Conservation (phyloP, 1,284 basidiomycete species). For the Irpex sp. region DNA sequence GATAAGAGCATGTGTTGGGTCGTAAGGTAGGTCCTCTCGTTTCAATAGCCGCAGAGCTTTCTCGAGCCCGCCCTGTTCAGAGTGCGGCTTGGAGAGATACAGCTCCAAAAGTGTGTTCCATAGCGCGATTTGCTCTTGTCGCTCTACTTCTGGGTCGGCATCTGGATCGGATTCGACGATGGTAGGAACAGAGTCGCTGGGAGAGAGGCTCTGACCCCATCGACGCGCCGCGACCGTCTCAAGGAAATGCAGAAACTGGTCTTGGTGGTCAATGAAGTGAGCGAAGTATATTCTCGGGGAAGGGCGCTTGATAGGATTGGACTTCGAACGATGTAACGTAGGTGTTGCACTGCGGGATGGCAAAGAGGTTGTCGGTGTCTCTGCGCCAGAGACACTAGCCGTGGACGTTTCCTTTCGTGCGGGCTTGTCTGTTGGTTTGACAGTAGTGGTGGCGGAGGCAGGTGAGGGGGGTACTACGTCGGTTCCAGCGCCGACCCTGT, state of each 20-base stretch:
- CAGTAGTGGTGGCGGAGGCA: conserved; percentile 49
- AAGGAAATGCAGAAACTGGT: conserved; percentile 83
- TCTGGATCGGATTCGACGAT: conserved; percentile 22
- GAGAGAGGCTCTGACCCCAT: conserved; percentile 77
- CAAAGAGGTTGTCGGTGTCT: conserved; percentile 28
- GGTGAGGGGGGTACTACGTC: conserved; percentile 37
- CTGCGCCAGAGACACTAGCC: conserved; percentile 27
- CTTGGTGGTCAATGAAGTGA: conserved; percentile 89
- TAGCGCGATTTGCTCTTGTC: conserved; percentile 77
- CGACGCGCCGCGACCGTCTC: conserved; percentile 81
- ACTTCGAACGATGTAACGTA: conserved; percentile 16
- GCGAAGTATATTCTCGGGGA: conserved; percentile 90
- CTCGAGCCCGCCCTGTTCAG: conserved; percentile 30
- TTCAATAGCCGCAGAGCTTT: conserved; percentile 74
- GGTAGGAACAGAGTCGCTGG: not conserved
- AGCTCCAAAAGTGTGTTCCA: conserved; percentile 98
- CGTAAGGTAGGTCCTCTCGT: conserved; percentile 73
- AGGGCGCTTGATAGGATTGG: conserved; percentile 47
- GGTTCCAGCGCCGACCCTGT: conserved; percentile 37
- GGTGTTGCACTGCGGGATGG: conserved; percentile 25
- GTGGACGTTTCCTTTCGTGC: conserved; percentile 34
- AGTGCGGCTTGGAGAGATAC: conserved; percentile 58
- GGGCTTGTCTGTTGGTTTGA: conserved; percentile 36
- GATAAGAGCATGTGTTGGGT: conserved; percentile 88
- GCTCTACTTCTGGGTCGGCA: conserved; percentile 53